Evolutionary conservation across 2,329 filamentous ascomycete species (phyloP).

Genomic region (Fusarium subtropicale): DNA sequence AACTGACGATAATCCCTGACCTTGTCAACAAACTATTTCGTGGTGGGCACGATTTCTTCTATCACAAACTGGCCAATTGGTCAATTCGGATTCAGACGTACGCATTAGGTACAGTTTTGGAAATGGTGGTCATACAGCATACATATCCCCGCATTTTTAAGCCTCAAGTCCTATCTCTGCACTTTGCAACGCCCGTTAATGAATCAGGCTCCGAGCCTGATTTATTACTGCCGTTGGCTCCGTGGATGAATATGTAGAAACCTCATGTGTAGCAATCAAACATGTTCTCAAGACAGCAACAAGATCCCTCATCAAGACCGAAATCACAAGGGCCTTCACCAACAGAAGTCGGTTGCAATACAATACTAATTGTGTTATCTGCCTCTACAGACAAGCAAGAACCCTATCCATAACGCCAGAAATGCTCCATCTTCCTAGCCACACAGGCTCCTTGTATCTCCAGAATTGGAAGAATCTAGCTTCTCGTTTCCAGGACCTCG

Average conservation of each 20-base stretch:
- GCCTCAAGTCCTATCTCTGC: neutral
- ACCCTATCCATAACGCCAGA: constrained; percentile 40
- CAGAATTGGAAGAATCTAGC: constrained; percentile 23
- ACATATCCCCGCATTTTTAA: neutral
- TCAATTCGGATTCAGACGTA: neutral
- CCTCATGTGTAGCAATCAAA: neutral
- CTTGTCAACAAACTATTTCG: neutral
- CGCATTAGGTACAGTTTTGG: neutral
- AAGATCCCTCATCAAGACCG: neutral
- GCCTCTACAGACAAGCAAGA: constrained; percentile 34
- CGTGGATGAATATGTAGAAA: neutral
- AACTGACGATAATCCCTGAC: neutral
- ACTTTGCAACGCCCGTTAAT: neutral
- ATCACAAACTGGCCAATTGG: neutral
- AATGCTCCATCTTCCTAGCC: constrained; percentile 35
- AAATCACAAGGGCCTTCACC: neutral
- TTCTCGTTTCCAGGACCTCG: constrained; percentile 9
- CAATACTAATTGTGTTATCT: constrained; percentile 33
- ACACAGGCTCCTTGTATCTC: constrained; percentile 25
- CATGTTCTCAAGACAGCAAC: neutral
- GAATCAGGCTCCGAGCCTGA: constrained; percentile 6
- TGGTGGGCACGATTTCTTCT: neutral
- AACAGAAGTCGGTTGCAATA: neutral
- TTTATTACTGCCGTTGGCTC: neutral
- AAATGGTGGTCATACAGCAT: neutral